Evolutionary conservation across 1,284 basidiomycete species (phyloP), one percentile per base, ranked within the genome.

Genomic region (Sparassis latifolia): DNA sequence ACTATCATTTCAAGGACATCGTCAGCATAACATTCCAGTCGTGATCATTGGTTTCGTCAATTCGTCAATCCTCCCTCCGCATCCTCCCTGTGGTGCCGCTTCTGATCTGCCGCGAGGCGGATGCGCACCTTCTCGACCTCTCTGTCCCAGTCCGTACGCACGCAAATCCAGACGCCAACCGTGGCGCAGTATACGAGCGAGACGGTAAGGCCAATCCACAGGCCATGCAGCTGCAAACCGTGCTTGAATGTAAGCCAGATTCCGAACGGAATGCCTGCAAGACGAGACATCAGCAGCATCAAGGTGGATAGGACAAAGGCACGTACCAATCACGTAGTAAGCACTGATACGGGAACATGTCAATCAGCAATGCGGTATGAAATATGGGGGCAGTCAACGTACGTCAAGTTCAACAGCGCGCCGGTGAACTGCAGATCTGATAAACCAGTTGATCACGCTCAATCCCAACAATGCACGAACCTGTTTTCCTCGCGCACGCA

Each of bases 401-500:
- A 78, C 80, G 74, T 78, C 4, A 86, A 66, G 60, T 86, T 87
- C 35, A 88, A 67, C 30, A 84, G 51, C 2, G 85, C 85, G 10
- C 85, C 84, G 1, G 77, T 73, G 50, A 79, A 75, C 75, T 85
- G 45, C 3, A 45, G 6, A n/a, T 33, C 50, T 31, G 0, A 5
- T 32, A 46, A 28, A 38, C 47, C 42, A 48, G 32, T 33, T 29
- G 31, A 10, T 12, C 10, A 3, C 4, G 28, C 30, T 20, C 42
- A 39, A 28, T 44, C 38, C n/a, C 10, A 44, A 40, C 12, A 5
- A 29, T 67, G 4, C 49, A 75, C 51, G 27, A 12, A 51, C 77
- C 66, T 85, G 85, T 66, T 87, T 85, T 2, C 92, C 92, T 30
- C 82, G 72, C 1, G 90, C 83, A 42, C 92, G 79, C 42, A 96